These are phyloP conservation scores for Mariannaea sp. DNA, from an alignment of 2,329 filamentous ascomycete genomes.

Conservation along the genomic window DNA sequence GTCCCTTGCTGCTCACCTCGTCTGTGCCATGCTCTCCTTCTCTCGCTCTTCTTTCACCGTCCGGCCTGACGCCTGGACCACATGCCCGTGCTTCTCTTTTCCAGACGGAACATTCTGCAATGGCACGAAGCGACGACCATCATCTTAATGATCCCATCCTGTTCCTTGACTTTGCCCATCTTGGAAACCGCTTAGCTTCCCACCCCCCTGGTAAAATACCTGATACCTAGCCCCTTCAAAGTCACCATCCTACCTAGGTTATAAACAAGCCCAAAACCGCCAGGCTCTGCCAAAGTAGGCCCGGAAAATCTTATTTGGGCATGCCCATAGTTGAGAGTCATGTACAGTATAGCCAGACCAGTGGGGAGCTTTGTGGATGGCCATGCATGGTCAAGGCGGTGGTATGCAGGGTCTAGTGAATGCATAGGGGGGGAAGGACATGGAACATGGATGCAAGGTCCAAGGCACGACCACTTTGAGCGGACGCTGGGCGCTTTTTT, in stretches of 20 bases:
- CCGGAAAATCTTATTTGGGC: neutral
- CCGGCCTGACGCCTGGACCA: neutral
- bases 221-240: slow-evolving; percentile 4
- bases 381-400: slow-evolving; percentile 22
- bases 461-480: no score
- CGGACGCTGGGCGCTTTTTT: no score
- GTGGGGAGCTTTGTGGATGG: slow-evolving; percentile 22
- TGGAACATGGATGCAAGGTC: no score
- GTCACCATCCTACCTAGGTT: slow-evolving; percentile 9
- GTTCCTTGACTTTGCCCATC: slow-evolving; percentile 10
- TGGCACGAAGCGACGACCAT: neutral
- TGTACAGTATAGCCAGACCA: slow-evolving; percentile 14
- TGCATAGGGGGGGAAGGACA: slow-evolving; percentile 26
- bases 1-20: slow-evolving; percentile 1
- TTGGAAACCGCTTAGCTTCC: slow-evolving; percentile 1
- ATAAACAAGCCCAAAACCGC: neutral
- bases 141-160: slow-evolving; percentile 18
- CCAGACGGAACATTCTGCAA: no score
- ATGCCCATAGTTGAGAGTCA: slow-evolving; percentile 6
- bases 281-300: neutral
- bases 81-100: slow-evolving; percentile 1
- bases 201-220: neutral
- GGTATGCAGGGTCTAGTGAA: slow-evolving; percentile 30
- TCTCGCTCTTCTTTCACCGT: neutral
- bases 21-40: neutral